Evolutionary conservation across 495 filamentous ascomycete species (phyloP), one percentile per base, ranked within the genome.

Genomic region (Xylona heveae): DNA sequence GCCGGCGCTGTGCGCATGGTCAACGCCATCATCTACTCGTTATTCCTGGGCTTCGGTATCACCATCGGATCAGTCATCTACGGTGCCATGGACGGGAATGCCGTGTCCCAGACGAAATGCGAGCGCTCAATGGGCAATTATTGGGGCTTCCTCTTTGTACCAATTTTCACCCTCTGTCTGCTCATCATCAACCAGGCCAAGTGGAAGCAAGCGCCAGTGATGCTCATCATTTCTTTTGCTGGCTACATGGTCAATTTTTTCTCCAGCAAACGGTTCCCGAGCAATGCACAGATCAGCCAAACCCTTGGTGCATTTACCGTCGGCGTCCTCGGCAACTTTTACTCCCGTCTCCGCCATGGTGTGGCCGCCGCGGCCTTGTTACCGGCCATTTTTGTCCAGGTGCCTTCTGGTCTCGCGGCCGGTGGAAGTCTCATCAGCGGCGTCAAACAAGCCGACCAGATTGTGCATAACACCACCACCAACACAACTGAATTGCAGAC

Each of bases 41-140:
- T 94, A 1, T 91, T 94, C 51, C 72, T 95, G 5, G 85, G 85
- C n/a, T 94, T 85, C 43, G 88, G 85, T 5, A 92, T 95, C 42
- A 94, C 88, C 4, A 79, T 95, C 22, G 85, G 85, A 17, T 85
- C 85, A 0, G 77, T 78, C 2, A 60, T 95, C 5, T 93, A 90
- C 43, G 88, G 85, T 13, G 58, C 83, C 14, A 59, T 92, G 34
- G 79, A 91, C 50, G 24, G 57, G 2, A 57, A 78, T 19, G 85
- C 85, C 9, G 71, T 76, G 2, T 75, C 71, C 10, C 66, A 55
- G 1, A 78, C 81, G 6, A 71, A 60, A 14, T 93, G 84, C 51
- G 57, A 51, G 2, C 62, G 74, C 12, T 67, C 71, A 3, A 64
- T 73, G 16, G 46, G 60, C 3, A 62, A 62, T 14, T 54, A 69